phyloP scores from a whole-genome alignment of 305 asterid genomes.

The Fraxinus paxiana region DNA sequence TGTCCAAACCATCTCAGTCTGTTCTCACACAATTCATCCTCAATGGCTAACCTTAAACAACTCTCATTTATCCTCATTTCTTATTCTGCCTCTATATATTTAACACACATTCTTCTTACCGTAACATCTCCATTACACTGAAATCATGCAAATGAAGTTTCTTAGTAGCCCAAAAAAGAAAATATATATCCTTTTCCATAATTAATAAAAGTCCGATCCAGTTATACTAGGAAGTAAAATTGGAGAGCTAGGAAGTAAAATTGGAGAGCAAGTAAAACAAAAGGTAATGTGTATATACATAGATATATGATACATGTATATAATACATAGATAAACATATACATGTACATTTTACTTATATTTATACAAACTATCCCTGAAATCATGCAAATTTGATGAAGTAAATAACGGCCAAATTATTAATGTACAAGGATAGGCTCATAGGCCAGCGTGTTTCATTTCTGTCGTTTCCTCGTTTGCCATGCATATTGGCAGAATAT shows the following conservation, averaged over 20 bases:
- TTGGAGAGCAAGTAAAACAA: not conserved
- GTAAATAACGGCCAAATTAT: not conserved
- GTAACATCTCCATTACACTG: not conserved
- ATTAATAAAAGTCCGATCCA: not conserved
- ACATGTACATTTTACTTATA: not conserved
- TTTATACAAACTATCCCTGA: not conserved
- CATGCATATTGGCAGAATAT: not conserved
- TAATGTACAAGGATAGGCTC: not conserved
- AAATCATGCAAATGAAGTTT: not conserved
- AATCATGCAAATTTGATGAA: not conserved
- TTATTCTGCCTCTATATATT: not conserved
- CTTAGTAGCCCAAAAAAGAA: not conserved
- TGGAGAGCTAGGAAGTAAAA: not conserved
- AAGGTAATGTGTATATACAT: not conserved
- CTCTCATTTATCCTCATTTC: not conserved
- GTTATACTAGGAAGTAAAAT: not conserved
- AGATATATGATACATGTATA: not conserved
- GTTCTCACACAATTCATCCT: not conserved
- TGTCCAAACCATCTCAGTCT: not conserved
- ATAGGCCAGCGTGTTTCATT: not conserved
- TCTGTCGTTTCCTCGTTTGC: not conserved
- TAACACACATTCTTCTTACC: not conserved
- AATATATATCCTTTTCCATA: not conserved
- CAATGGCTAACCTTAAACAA: not conserved
- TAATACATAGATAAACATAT: not conserved